Base-by-base conservation (phyloP, 2,329 filamentous ascomycete genomes). In the Aspergillus vadensis region DNA sequence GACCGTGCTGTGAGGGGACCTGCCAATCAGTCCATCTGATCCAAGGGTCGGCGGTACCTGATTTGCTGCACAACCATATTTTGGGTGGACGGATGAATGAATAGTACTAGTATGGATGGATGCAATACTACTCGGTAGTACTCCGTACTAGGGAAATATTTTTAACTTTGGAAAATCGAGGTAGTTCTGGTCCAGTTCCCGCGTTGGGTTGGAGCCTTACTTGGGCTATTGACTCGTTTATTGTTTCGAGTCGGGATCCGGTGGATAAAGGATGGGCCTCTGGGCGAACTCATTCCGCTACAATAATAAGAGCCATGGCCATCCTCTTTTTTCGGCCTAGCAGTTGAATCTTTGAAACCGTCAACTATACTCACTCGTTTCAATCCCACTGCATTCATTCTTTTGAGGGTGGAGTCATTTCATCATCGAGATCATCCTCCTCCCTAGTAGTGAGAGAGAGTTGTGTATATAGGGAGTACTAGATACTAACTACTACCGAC, bases 141-240 rank as follows among this genome's bases (percentile, higher is more conserved):
- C 41, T 27, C 25, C 25, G n/a, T 21, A 44, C 6, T 32, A 55
- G 27, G 27, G 36, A 17, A 10, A 39, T 38, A 14, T 39, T 53
- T 53, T 53, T 32, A 47, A 55, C 53, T 47, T 47, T 41, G 2
- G 32, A 19, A n/a, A 39, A 23, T 39, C 21, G 30, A 41, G 41
- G 41, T 23, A 23, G 41, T 44, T 44, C 21, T 53, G 51, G 21
- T 25, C 14, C 32, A 12, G 51, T 21, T 23, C 36, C 39, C 32
- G 14, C 38, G 25, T 41, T 23, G 51, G 32, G 51, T 54, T 55
- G 49, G 55, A 56, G 57, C 61, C 63, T 65, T 65, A 58, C 61
- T 62, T 66, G 61, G 57, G 63, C 59, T 62, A 65, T 65, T 64
- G 58, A 60, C 55, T 53, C 43, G 54, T 59, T 52, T 64, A 60